phyloP scores from a whole-genome alignment of 148 eudicot species.

The Fagopyrum esculentum region DNA sequence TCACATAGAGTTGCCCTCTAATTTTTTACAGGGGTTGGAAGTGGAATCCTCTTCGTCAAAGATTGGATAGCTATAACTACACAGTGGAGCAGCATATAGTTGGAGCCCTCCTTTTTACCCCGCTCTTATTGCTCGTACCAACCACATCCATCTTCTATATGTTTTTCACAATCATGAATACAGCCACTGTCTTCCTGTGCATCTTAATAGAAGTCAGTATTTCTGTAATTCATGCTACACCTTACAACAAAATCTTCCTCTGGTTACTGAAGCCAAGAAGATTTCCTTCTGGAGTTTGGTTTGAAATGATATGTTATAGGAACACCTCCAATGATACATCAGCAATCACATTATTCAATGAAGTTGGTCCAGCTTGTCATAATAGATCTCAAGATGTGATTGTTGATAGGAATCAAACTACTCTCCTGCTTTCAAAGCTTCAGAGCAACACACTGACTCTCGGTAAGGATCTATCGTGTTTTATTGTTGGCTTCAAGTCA shows the following conservation, averaged over 20 bases:
- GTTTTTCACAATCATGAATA: constrained; percentile 69
- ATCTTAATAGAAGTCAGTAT: constrained; percentile 45
- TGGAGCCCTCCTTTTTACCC: constrained; percentile 88
- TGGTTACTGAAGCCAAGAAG: constrained; percentile 64
- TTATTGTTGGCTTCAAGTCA: not conserved
- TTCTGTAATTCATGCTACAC: constrained; percentile 80
- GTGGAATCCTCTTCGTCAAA: constrained; percentile 89
- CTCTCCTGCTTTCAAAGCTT: constrained; percentile 50
- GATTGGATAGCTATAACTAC: constrained; percentile 91
- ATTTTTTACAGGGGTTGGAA: constrained; percentile 69
- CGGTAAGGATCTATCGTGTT: constrained; percentile 37
- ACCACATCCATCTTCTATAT: constrained; percentile 89
- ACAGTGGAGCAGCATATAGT: constrained; percentile 92
- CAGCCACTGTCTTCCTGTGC: constrained; percentile 35
- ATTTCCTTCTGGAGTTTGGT: constrained; percentile 85
- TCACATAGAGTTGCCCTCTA: not conserved
- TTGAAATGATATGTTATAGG: constrained; percentile 39
- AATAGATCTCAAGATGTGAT: constrained; percentile 21
- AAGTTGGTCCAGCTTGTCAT: constrained; percentile 19
- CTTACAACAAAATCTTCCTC: constrained; percentile 57
- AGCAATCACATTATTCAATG: constrained; percentile 16
- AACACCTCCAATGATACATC: constrained; percentile 22
- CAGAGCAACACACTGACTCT: constrained; percentile 60
- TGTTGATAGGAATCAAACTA: constrained; percentile 21
- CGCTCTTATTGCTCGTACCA: constrained; percentile 74